These are phyloP conservation scores for Thalassiosira hispida DNA, from an alignment of 352 stramenopile species.

Conservation along the genomic window DNA sequence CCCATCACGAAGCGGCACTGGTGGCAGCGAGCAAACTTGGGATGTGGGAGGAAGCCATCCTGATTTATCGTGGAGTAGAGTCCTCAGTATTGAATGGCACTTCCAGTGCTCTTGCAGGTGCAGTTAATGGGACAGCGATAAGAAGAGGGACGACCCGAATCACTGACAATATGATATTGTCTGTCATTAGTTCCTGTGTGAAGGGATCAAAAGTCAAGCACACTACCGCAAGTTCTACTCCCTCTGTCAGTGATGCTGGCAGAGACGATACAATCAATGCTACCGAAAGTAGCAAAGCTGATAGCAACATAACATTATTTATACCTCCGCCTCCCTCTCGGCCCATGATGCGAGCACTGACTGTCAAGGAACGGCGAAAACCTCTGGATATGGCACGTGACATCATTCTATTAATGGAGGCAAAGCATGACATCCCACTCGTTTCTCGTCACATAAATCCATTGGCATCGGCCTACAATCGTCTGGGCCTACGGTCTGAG, in stretches of 20 bases:
- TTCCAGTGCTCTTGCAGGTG: neutral
- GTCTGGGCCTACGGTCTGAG: conserved; percentile 55
- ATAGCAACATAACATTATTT: neutral
- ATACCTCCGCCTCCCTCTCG: neutral
- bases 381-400: conserved; percentile 59
- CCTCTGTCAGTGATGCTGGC: neutral
- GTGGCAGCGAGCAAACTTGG: conserved; percentile 74
- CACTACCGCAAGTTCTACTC: neutral
- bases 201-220: conserved; percentile 44
- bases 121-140: neutral
- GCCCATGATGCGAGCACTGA: conserved; percentile 18
- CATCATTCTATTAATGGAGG: conserved; percentile 53
- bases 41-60: conserved; percentile 68
- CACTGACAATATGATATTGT: conserved; percentile 76
- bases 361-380: conserved; percentile 46
- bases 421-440: conserved; percentile 60
- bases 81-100: neutral
- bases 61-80: conserved; percentile 68
- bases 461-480: conserved; percentile 52
- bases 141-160: conserved; percentile 14
- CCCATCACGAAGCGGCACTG: conserved; percentile 76
- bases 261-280: conserved; percentile 7
- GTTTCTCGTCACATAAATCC: conserved; percentile 68
- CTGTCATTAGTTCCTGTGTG: conserved; percentile 61
- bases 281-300: neutral